Conservation (phyloP, 441 rosid genomes). For the Gossypium trilobum region DNA sequence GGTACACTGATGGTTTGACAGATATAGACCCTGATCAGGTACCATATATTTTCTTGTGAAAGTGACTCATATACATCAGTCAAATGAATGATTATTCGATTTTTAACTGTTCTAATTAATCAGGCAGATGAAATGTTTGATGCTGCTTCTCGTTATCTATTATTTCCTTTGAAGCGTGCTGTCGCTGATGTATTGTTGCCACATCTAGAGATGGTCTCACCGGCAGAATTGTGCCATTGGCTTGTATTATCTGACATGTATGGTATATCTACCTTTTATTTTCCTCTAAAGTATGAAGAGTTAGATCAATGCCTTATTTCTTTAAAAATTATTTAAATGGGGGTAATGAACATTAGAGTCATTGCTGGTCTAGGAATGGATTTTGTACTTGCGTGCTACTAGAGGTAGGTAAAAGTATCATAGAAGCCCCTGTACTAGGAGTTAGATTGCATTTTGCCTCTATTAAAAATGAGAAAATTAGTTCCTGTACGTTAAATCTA, state of each 20-base stretch:
- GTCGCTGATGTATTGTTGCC: constrained; percentile 85
- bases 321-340: not conserved
- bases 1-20: constrained; percentile 90
- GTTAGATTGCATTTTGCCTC: too few relatives aligned
- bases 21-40: constrained; percentile 74
- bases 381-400: not conserved
- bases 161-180: constrained; percentile 90
- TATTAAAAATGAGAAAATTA: too few relatives aligned
- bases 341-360: not conserved
- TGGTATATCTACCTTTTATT: constrained; percentile 18
- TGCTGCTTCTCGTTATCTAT: constrained; percentile 84
- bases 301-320: not conserved
- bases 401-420: not conserved
- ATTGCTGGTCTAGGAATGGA: not conserved
- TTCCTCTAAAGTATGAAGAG: not conserved
- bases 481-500: too few relatives aligned
- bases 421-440: too few relatives aligned
- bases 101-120: constrained; percentile 15
- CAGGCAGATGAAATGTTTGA: constrained; percentile 95
- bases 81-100: constrained; percentile 7
- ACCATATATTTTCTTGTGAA: constrained; percentile 1
- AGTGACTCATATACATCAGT: not conserved
- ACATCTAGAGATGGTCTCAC: constrained; percentile 69
- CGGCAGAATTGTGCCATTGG: constrained; percentile 85
- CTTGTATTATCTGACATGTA: constrained; percentile 80